These are phyloP conservation scores for Cryphonectria naterciae DNA, from an alignment of 2,329 filamentous ascomycete species.

Conservation along the genomic window DNA sequence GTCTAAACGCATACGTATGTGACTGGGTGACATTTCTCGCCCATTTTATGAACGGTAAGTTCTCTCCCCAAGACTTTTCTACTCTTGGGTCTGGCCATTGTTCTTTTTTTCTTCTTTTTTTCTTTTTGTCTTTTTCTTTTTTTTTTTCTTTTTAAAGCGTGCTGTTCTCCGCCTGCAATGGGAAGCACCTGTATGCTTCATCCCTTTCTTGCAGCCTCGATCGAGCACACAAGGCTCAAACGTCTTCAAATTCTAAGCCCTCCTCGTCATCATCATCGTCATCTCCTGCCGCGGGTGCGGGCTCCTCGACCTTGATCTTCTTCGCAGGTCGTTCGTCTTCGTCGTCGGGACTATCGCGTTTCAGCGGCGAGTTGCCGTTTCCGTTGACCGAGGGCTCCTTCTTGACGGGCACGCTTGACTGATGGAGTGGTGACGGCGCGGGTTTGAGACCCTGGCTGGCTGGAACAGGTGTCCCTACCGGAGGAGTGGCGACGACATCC, in stretches of 20 bases:
- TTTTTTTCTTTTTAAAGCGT: background rate
- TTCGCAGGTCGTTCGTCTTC: constrained; percentile 57
- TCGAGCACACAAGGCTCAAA: constrained; percentile 37
- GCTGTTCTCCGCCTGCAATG: constrained; percentile 20
- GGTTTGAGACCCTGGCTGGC: constrained; percentile 18
- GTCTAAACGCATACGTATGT: background rate
- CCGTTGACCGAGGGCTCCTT: constrained; percentile 31
- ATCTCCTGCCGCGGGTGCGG: constrained; percentile 25
- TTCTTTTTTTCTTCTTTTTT: background rate
- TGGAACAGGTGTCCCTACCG: constrained; percentile 33
- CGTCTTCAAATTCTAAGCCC: constrained; percentile 64
- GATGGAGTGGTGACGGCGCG: constrained; percentile 35
- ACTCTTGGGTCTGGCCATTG: background rate
- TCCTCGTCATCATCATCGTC: constrained; percentile 52
- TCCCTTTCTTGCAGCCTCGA: background rate
- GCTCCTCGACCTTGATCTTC: constrained; percentile 62
- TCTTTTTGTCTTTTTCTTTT: background rate
- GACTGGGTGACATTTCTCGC: background rate
- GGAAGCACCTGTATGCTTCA: background rate
- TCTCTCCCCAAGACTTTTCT: background rate
- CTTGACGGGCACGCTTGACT: constrained; percentile 40
- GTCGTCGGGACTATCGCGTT: constrained; percentile 31
- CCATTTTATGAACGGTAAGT: background rate
- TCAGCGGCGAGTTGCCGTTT: constrained; percentile 32
- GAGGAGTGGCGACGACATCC: constrained; percentile 49